Percentiles rank a stretch among this genome's conserved stretches.
These are phyloP conservation scores for Erucastrum elatum DNA, from an alignment of 345 rosid genomes.

Conservation along the genomic window DNA sequence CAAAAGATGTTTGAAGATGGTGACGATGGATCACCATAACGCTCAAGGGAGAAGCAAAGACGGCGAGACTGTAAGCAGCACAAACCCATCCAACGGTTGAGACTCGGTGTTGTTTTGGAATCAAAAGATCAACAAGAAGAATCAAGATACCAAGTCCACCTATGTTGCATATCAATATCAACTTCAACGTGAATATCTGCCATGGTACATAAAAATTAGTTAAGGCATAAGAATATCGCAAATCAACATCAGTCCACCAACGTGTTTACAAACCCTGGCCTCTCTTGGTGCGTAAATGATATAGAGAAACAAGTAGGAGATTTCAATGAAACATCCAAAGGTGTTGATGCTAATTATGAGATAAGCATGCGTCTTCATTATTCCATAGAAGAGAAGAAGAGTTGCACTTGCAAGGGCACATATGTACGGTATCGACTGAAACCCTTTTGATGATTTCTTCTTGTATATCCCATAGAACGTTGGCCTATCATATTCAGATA, in stretches of 20 bases:
- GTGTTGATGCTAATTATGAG: slow-evolving; percentile 66
- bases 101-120: slow-evolving; percentile 45
- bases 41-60: slow-evolving; percentile 74
- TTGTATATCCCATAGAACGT: slow-evolving; percentile 59
- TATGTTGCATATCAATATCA: slow-evolving; percentile 56
- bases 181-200: slow-evolving; percentile 57
- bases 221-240: neutral
- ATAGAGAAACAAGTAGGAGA: slow-evolving; percentile 51
- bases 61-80: slow-evolving; percentile 62
- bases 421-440: slow-evolving; percentile 67
- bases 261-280: slow-evolving; percentile 44
- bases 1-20: slow-evolving; percentile 3
- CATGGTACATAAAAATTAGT: neutral
- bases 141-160: slow-evolving; percentile 56
- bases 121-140: slow-evolving; percentile 39
- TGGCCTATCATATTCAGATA: slow-evolving; percentile 46
- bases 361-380: slow-evolving; percentile 48
- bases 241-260: neutral
- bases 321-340: slow-evolving; percentile 59
- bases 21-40: slow-evolving; percentile 58
- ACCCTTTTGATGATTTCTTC: slow-evolving; percentile 74
- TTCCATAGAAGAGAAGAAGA: slow-evolving; percentile 64
- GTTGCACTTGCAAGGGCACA: slow-evolving; percentile 65
- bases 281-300: slow-evolving; percentile 58
- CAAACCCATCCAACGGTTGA: slow-evolving; percentile 74